Base-by-base conservation (phyloP, 768 basidiomycete species). In the Podaxis sp. region DNA sequence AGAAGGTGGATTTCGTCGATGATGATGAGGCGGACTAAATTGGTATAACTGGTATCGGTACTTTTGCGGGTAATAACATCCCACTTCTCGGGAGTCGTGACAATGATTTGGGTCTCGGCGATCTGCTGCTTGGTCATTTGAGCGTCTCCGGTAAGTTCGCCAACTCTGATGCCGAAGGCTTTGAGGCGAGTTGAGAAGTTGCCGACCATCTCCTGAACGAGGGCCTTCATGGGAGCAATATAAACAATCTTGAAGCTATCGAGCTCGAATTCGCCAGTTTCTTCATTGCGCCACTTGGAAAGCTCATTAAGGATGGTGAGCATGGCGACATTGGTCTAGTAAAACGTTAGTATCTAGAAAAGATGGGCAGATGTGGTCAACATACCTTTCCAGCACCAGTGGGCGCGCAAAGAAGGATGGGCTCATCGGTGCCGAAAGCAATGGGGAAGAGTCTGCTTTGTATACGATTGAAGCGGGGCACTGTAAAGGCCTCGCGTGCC, bases 121-220 rank as follows among this genome's bases (percentile, higher is more conserved):
- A 99, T 98, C 74, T 99, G 96, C 65, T 93, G 89, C 74, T 99
- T 99, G 59, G 96, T 99, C 85, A 99, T 92, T 81, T 98, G 96
- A 28, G 93, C 86, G 74, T 99, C 97, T 26, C 97, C 97, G 0
- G 97, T 99, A 60, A 99, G 83, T 74, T 99, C 97, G 30, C 93
- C 93, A 52, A 99, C 92, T 64, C 87, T 90, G 76, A 99, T 82
- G 48, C 90, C 92, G 63, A 79, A 84, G 24, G 71, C 74, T 52
- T 79, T 77, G 51, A 99, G 86, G 3, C 96, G 89, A 7, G 85
- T 78, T 38, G 83, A 82, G 71, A 99, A 99, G 73, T 96, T 96
- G 66, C 94, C 93, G 63, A 99, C 97, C 90, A 96, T 95, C 75
- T 99, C 97, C 72, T 99, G 96, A 0, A 99, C 96, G 62, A 99